Base-by-base conservation (phyloP, 805 yeast genomes). In the Sugiyamaella mastotermitis region DNA sequence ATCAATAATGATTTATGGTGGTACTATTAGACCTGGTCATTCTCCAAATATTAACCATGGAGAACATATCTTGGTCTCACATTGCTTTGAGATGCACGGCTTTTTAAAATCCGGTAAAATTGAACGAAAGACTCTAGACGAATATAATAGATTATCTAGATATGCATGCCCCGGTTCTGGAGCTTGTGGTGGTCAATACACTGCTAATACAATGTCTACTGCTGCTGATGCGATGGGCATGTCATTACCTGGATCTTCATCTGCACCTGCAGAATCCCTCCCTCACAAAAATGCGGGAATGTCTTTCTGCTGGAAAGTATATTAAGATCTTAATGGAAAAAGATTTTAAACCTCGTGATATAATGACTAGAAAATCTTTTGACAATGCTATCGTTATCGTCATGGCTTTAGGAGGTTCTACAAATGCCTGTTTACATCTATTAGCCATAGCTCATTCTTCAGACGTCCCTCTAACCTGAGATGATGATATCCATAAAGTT, bases 131-230 rank as follows among this genome's bases (percentile, higher is more conserved):
- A 84, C 83, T 62, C 78, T 96, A 65, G 56, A 67, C 33, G 97
- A 90, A 56, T n/a, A n/a, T n/a, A n/a, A n/a, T n/a, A n/a, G n/a
- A n/a, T 81, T 88, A 46, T 86, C 88, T 21, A 62, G 72, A 40
- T 83, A 81, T 52, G 81, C 97, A 19, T 90, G 97, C 64, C 97
- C 97, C 18, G 97, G 97, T 49, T 80, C 97, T 8, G 97, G 97
- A 53, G 88, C 97, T 14, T 90, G 97, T 68, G 97, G 97, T 71
- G 97, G 97, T 69, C 90, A 90, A 96, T 90, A 90, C 69, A 90
- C 97, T 37, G 97, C 97, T 47, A 90, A 90, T 68, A 87, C 97
- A 35, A 86, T 90, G 95, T 96, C 96, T 5, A 83, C 95, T 24
- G 96, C 94, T 41, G 87, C 97, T 37, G 97, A 90, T 66, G 95